Conservation (phyloP, 768 basidiomycete genomes). For the Boletus patriciae region DNA sequence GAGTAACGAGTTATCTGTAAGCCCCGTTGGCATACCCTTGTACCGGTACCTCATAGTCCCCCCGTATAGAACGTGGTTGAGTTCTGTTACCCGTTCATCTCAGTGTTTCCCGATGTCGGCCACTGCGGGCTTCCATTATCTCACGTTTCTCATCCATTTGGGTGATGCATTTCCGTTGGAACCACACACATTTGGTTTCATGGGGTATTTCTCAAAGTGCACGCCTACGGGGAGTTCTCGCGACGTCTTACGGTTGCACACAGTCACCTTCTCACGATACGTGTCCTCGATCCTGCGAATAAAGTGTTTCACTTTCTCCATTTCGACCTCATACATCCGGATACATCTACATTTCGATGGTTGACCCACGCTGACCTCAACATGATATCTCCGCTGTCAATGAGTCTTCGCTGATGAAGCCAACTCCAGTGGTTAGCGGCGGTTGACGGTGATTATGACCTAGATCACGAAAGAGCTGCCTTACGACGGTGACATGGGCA, state of each 20-base stretch:
- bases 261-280: neutral
- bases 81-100: too few relatives aligned
- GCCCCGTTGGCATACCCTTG: too few relatives aligned
- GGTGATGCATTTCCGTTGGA: too few relatives aligned
- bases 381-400: neutral
- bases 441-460: neutral
- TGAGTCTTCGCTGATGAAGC: neutral
- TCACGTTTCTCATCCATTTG: neutral
- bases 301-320: neutral
- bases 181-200: neutral
- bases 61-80: too few relatives aligned
- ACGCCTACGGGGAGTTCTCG: neutral
- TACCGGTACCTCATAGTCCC: too few relatives aligned
- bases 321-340: neutral
- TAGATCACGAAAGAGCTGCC: neutral
- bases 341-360: neutral
- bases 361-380: neutral
- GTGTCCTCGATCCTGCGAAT: constrained; percentile 1
- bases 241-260: neutral
- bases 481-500: neutral
- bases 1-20: too few relatives aligned
- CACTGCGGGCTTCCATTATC: too few relatives aligned
- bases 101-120: too few relatives aligned
- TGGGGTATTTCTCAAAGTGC: neutral
- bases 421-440: neutral